A percentile compares a stretch with the other conserved stretches of the same genome.
These are phyloP conservation scores for Nitzschia sp. DNA, from an alignment of 108 stramenopile species.

Conservation along the genomic window DNA sequence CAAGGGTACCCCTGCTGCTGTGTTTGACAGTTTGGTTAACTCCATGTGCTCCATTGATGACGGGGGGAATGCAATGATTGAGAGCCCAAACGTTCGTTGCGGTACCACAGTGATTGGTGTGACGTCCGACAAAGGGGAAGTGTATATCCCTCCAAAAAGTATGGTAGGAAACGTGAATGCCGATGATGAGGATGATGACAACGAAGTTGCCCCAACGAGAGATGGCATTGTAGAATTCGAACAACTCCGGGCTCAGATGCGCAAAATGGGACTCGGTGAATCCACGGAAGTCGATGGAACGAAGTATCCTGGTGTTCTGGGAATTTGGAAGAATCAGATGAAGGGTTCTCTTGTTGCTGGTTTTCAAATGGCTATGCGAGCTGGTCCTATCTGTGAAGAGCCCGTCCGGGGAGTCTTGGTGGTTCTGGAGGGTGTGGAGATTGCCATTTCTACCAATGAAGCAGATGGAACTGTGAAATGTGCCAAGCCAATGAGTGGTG, in stretches of 20 bases:
- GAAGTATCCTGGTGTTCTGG: conserved; percentile 8
- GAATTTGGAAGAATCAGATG: conserved; percentile 75
- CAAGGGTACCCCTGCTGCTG: conserved; percentile 22
- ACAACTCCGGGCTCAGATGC: conserved; percentile 16
- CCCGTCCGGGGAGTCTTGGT: conserved; percentile 80
- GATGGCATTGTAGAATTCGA: conserved; percentile 25
- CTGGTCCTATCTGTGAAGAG: conserved; percentile 88
- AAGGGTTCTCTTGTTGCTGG: conserved; percentile 74
- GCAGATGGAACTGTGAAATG: conserved; percentile 18
- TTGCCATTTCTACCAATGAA: conserved; percentile 52
- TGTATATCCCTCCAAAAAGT: conserved; percentile 28
- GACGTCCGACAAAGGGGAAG: conserved; percentile 30
- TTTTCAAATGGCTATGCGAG: conserved; percentile 74
- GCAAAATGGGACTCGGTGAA: conserved; percentile 9
- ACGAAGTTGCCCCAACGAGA: conserved; percentile 10
- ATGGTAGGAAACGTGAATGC: conserved; percentile 20
- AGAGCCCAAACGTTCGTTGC: conserved; percentile 22
- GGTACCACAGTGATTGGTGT: conserved; percentile 40
- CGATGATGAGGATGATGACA: conserved; percentile 24
- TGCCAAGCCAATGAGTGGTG: conserved; percentile 64
- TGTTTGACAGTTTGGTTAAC: conserved; percentile 45
- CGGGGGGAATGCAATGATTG: conserved; percentile 52
- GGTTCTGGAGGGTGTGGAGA: conserved; percentile 76
- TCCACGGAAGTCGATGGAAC: neutral
- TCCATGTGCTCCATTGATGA: conserved; percentile 40